A percentile compares a stretch with the other conserved stretches of the same genome.
Conservation (phyloP, 139 green algal genomes). For the Diplosphaera chodatii region DNA sequence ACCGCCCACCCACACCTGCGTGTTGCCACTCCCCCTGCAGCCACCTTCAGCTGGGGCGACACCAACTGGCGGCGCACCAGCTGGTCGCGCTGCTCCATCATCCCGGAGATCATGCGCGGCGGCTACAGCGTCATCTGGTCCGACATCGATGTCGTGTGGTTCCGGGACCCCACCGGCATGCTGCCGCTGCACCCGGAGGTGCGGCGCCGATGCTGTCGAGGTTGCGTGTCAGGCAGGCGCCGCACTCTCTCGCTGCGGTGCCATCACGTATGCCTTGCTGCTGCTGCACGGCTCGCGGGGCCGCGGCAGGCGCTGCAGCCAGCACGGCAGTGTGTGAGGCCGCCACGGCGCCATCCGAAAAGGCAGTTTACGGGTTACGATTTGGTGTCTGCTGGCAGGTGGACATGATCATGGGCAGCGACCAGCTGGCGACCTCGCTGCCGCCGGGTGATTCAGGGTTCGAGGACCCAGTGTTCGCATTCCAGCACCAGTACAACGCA, state of each 20-base stretch:
- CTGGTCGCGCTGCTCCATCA: not conserved
- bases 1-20: no score
- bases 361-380: no score
- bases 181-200: not conserved
- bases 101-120: not conserved
- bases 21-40: no score
- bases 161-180: not conserved
- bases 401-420: constrained; percentile 1
- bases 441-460: not conserved
- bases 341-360: no score
- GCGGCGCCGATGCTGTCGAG: no score
- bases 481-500: not conserved
- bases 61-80: not conserved
- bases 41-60: not conserved
- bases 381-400: not conserved
- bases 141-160: not conserved
- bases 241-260: no score
- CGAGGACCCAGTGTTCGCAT: not conserved
- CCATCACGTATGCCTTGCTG: no score
- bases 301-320: no score
- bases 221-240: no score
- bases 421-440: not conserved
- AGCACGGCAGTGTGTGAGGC: no score
- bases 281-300: no score
- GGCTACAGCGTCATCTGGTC: not conserved